Conservation (phyloP, 2,329 filamentous ascomycete species). For the Dactylellina cionopaga region DNA sequence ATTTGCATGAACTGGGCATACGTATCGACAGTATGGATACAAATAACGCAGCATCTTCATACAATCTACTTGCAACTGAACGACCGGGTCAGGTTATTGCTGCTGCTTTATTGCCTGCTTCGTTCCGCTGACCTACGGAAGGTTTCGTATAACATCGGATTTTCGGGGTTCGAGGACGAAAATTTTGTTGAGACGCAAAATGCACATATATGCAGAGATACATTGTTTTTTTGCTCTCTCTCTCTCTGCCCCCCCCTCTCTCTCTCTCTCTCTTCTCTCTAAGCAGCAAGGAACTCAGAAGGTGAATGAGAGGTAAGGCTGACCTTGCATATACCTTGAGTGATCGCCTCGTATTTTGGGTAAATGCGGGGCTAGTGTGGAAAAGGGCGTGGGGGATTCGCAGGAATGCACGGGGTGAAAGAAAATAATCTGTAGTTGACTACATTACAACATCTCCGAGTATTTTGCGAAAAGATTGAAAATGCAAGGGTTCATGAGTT, state of each 20-base stretch:
- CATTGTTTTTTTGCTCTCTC: too few relatives aligned
- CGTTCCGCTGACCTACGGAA: conserved; percentile 44
- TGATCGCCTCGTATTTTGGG: conserved; percentile 51
- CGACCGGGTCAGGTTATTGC: conserved; percentile 85
- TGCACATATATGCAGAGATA: too few relatives aligned
- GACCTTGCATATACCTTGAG: conserved; percentile 49
- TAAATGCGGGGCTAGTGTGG: conserved; percentile 31
- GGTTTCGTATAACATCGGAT: conserved; percentile 27
- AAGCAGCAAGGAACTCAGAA: conserved; percentile 15
- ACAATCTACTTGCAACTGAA: conserved; percentile 94
- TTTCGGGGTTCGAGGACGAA: neutral
- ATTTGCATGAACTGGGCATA: conserved; percentile 81
- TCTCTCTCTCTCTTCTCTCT: neutral
- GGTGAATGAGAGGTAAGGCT: conserved; percentile 33
- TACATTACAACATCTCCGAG: conserved; percentile 25
- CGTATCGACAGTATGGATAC: conserved; percentile 90
- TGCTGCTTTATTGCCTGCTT: conserved; percentile 74
- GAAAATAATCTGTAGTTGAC: neutral
- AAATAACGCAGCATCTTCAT: conserved; percentile 90
- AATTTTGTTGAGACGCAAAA: conserved; percentile 28
- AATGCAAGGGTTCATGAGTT: conserved; percentile 3
- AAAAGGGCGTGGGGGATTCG: conserved; percentile 30
- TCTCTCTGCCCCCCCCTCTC: too few relatives aligned
- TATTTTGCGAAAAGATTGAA: conserved; percentile 22
- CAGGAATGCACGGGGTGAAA: conserved; percentile 16